Evolutionary conservation across 2,329 filamentous ascomycete genomes (phyloP).

Genomic region (Hypoxylon sp.): DNA sequence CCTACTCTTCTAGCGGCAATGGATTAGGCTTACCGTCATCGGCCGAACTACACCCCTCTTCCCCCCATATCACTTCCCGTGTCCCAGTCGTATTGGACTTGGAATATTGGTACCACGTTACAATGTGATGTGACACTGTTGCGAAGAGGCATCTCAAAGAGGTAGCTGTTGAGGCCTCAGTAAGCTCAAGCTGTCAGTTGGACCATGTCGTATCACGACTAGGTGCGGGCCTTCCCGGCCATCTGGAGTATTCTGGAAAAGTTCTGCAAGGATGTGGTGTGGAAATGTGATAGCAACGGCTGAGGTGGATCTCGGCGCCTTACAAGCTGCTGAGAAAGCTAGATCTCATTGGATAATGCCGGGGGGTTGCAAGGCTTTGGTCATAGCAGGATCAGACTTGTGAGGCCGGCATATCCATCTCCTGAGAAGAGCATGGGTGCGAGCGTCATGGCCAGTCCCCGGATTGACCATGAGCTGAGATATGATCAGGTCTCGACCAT

Average conservation of each 20-base stretch:
- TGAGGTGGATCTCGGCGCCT: slow-evolving; percentile 49
- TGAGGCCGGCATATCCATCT: slow-evolving; percentile 42
- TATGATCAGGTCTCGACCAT: slow-evolving; percentile 39
- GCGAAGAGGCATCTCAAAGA: slow-evolving; percentile 41
- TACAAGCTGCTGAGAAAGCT: slow-evolving; percentile 51
- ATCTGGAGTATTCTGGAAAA: slow-evolving; percentile 30
- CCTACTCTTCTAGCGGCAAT: slow-evolving; percentile 20
- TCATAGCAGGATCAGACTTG: slow-evolving; percentile 35
- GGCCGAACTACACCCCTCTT: slow-evolving; percentile 33
- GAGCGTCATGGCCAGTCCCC: slow-evolving; percentile 29
- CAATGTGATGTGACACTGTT: slow-evolving; percentile 45
- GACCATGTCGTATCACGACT: slow-evolving; percentile 36
- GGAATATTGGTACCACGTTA: slow-evolving; percentile 43
- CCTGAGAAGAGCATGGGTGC: slow-evolving; percentile 28
- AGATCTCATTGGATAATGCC: slow-evolving; percentile 37
- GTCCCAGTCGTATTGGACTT: slow-evolving; percentile 38
- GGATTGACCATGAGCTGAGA: slow-evolving; percentile 40
- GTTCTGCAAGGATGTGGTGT: slow-evolving; percentile 32
- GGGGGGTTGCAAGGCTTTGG: slow-evolving; percentile 38
- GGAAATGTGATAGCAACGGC: slow-evolving; percentile 39
- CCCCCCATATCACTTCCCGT: slow-evolving; percentile 35
- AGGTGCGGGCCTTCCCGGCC: slow-evolving; percentile 37
- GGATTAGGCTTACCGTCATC: slow-evolving; percentile 27
- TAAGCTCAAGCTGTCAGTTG: slow-evolving; percentile 38
- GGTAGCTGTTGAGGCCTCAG: slow-evolving; percentile 44